Evolutionary conservation across 2,329 filamentous ascomycete genomes (phyloP).

Genomic region (Colletotrichum sp.): DNA sequence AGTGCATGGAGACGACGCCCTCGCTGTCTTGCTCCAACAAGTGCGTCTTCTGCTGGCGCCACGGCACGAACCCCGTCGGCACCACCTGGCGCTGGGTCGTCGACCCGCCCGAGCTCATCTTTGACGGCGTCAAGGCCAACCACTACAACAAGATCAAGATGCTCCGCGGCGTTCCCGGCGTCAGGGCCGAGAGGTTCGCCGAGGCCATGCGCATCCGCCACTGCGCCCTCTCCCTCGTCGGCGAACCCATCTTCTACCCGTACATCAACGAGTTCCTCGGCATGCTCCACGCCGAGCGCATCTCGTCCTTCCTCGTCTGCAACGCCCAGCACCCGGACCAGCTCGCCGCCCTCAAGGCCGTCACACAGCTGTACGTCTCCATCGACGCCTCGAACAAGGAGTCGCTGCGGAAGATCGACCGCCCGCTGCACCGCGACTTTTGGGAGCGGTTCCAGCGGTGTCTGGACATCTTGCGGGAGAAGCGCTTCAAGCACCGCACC

Average conservation of each 20-base stretch:
- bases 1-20: constrained; percentile 98
- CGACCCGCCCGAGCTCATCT: constrained; percentile 88
- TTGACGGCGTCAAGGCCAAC: constrained; percentile 85
- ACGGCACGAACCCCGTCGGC: constrained; percentile 95
- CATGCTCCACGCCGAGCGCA: constrained; percentile 83
- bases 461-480: constrained; percentile 84
- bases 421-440: constrained; percentile 92
- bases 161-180: constrained; percentile 91
- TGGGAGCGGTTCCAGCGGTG: constrained; percentile 96
- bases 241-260: constrained; percentile 98
- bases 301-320: constrained; percentile 94
- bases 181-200: constrained; percentile 87
- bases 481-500: constrained; percentile 84
- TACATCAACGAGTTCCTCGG: constrained; percentile 91
- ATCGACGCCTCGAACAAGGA: constrained; percentile 95
- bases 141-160: constrained; percentile 99
- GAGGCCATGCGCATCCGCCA: constrained; percentile 94
- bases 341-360: constrained; percentile 78
- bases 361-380: constrained; percentile 95
- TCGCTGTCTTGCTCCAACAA: constrained; percentile 97
- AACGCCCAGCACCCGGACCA: constrained; percentile 97
- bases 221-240: constrained; percentile 89
- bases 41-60: constrained; percentile 98
- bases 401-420: constrained; percentile 84
- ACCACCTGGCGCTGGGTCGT: constrained; percentile 98